A percentile compares a stretch with the other conserved stretches of the same genome.
Conservation (phyloP, 1,139 yeast species). For the Pichia sp. region DNA sequence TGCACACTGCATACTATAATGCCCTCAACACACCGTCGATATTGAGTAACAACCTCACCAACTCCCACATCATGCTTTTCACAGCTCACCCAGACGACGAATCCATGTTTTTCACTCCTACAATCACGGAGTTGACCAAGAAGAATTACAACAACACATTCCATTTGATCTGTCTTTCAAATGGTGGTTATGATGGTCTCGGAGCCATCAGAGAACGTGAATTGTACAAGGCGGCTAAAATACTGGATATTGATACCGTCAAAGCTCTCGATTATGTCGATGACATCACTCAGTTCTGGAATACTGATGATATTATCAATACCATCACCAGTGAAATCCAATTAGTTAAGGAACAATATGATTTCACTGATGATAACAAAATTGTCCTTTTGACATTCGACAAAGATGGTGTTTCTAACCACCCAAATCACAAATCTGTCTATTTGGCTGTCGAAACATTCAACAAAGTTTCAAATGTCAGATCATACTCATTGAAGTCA, state of each 20-base stretch:
- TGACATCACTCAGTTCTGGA: slow-evolving; percentile 75
- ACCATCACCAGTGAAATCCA: slow-evolving; percentile 14
- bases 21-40: slow-evolving; percentile 23
- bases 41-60: slow-evolving; percentile 16
- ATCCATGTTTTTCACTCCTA: slow-evolving; percentile 94
- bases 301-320: slow-evolving; percentile 39
- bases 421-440: slow-evolving; percentile 78
- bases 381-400: slow-evolving; percentile 76
- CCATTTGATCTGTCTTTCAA: slow-evolving; percentile 68
- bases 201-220: slow-evolving; percentile 66
- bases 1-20: slow-evolving; percentile 21
- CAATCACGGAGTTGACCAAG: slow-evolving; percentile 55
- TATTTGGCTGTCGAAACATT: slow-evolving; percentile 52
- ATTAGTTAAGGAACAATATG: slow-evolving; percentile 12
- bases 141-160: slow-evolving; percentile 49
- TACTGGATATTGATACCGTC: slow-evolving; percentile 53
- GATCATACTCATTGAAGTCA: slow-evolving; percentile 35
- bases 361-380: slow-evolving; percentile 24
- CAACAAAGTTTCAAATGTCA: slow-evolving; percentile 20
- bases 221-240: slow-evolving; percentile 51
- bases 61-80: slow-evolving; percentile 39
- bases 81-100: slow-evolving; percentile 99
- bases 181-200: slow-evolving; percentile 74
- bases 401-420: slow-evolving; percentile 76
- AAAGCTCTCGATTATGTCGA: slow-evolving; percentile 60